Percentiles rank a stretch among this genome's conserved stretches.
phyloP scores from a whole-genome alignment of 208 protist genomes.

The Acanthamoeba culbertsoni region DNA sequence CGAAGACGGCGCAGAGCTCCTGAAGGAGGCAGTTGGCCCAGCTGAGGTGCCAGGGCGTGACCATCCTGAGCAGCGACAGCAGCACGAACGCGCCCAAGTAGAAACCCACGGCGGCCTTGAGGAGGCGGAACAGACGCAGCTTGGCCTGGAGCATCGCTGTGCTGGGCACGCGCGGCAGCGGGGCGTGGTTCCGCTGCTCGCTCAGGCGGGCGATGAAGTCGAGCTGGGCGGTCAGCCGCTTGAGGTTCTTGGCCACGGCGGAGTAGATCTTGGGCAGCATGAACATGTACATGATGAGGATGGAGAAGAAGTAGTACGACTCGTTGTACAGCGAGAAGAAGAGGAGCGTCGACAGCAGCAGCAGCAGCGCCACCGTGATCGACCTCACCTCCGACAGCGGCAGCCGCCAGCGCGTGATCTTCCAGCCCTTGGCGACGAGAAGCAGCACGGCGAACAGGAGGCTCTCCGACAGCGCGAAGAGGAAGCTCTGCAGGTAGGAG shows the following conservation, averaged over 20 bases:
- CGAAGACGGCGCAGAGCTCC: not conserved
- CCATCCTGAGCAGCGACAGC: not conserved
- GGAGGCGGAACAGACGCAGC: not conserved
- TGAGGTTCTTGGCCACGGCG: constrained; percentile 58
- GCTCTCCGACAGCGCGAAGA: not conserved
- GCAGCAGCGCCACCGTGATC: not conserved
- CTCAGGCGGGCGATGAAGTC: not conserved
- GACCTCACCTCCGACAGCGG: not conserved
- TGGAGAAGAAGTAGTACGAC: constrained; percentile 59
- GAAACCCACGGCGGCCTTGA: not conserved
- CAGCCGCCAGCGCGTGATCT: constrained; percentile 15
- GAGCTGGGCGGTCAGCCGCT: not conserved
- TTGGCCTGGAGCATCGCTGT: not conserved
- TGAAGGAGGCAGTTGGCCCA: not conserved
- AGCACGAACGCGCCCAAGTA: not conserved
- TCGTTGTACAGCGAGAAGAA: constrained; percentile 66
- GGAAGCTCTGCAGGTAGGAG: not conserved
- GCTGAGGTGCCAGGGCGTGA: not conserved
- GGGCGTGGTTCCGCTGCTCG: not conserved
- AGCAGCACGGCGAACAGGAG: not conserved
- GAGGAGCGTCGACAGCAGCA: constrained; percentile 53
- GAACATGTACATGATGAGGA: constrained; percentile 70
- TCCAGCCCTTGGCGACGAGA: not conserved
- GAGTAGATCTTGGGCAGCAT: constrained; percentile 68
- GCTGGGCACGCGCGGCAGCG: not conserved